Evolutionary conservation across 345 rosid species (phyloP).

Genomic region (Toxicodendron radicans): DNA sequence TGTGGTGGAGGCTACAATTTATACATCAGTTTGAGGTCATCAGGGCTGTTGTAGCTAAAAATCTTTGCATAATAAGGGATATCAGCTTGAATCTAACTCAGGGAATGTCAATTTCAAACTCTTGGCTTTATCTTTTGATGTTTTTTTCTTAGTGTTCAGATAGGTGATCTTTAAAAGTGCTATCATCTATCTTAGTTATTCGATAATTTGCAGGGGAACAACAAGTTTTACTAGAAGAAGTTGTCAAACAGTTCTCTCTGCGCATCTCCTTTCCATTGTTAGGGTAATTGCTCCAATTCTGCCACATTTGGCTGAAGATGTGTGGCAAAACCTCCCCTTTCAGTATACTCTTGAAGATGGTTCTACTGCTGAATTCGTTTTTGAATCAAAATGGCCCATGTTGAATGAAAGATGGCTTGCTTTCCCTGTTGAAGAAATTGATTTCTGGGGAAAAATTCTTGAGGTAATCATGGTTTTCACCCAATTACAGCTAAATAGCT

Average conservation of each 20-base stretch:
- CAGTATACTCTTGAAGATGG: slow-evolving; percentile 53
- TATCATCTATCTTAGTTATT: slow-evolving; percentile 3
- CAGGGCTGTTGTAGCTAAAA: not conserved
- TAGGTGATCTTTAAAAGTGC: not conserved
- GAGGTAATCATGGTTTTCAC: slow-evolving; percentile 51
- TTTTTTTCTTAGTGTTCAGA: not conserved
- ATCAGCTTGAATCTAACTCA: not conserved
- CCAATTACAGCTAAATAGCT: not conserved
- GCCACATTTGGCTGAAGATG: slow-evolving; percentile 97
- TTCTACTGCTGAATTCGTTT: slow-evolving; percentile 66
- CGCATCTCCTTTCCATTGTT: slow-evolving; percentile 76
- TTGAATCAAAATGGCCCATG: slow-evolving; percentile 83
- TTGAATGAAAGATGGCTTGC: slow-evolving; percentile 60
- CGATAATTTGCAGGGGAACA: slow-evolving; percentile 61
- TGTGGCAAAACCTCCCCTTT: slow-evolving; percentile 95
- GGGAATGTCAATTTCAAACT: not conserved
- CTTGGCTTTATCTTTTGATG: not conserved
- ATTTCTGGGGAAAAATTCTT: slow-evolving; percentile 75
- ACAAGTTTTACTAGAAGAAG: slow-evolving; percentile 81
- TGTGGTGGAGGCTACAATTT: not conserved
- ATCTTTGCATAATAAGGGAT: not conserved
- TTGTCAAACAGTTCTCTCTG: slow-evolving; percentile 93
- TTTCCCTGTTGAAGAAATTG: slow-evolving; percentile 63
- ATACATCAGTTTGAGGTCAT: not conserved
- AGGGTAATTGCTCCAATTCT: slow-evolving; percentile 84